Evolutionary conservation across 2,329 filamentous ascomycete genomes (phyloP).

Genomic region (Mycosphaerelloides madeirae): DNA sequence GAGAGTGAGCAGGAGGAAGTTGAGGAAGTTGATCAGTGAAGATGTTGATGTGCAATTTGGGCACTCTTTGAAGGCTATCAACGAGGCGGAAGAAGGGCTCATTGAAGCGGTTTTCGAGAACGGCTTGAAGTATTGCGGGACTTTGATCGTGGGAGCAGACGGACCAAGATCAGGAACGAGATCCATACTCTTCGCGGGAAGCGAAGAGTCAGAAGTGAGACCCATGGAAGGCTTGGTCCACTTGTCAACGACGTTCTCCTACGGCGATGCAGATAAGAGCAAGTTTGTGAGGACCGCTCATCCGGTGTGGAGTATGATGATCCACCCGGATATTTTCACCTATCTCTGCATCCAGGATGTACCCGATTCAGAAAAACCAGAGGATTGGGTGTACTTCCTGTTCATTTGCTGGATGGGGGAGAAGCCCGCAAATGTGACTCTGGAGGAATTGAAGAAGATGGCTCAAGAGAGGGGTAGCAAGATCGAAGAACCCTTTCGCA

Average conservation of each 20-base stretch:
- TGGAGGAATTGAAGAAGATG: not conserved
- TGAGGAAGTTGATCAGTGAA: constrained; percentile 14
- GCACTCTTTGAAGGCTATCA: constrained; percentile 3
- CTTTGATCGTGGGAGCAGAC: constrained; percentile 17
- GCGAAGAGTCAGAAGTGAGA: not conserved
- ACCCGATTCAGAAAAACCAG: constrained; percentile 11
- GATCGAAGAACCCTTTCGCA: constrained; percentile 16
- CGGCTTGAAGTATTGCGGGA: constrained; percentile 9
- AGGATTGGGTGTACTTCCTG: constrained; percentile 17
- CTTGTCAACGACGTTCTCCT: constrained; percentile 13
- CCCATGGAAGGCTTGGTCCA: constrained; percentile 9
- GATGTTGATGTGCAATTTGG: constrained; percentile 12
- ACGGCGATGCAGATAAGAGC: constrained; percentile 13
- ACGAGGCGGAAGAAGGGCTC: constrained; percentile 6
- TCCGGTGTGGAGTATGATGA: constrained; percentile 14
- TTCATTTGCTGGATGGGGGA: constrained; percentile 15
- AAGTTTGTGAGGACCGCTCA: constrained; percentile 12
- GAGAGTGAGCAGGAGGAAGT: constrained; percentile 15
- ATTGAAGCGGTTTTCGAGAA: constrained; percentile 16
- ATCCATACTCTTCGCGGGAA: constrained; percentile 3
- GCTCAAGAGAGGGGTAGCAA: constrained; percentile 1
- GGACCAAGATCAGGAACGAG: constrained; percentile 13
- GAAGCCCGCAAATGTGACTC: not conserved
- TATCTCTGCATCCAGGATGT: constrained; percentile 16
- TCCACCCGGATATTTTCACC: constrained; percentile 11